These are phyloP conservation scores for Jaltomata sinuosa DNA, from an alignment of 257 asterid species.

Conservation along the genomic window DNA sequence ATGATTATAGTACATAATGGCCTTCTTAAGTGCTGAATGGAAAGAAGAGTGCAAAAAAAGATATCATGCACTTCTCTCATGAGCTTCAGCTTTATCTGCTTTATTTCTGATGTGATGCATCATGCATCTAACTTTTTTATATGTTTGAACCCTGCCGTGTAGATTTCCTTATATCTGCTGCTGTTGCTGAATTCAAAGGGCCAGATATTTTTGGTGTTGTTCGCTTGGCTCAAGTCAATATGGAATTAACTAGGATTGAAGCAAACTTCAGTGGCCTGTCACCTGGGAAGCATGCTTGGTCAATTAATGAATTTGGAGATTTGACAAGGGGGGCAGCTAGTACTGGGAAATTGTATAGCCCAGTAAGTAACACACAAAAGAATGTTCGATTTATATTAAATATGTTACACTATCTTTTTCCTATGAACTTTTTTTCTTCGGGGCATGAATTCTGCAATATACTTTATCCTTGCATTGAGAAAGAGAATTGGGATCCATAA, in stretches of 20 bases:
- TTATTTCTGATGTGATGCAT: not conserved
- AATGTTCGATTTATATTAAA: not conserved
- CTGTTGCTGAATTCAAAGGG: slow-evolving; percentile 91
- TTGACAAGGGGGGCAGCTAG: slow-evolving; percentile 80
- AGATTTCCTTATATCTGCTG: slow-evolving; percentile 86
- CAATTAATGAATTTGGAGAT: slow-evolving; percentile 86
- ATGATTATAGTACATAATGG: not conserved
- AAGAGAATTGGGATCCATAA: not conserved
- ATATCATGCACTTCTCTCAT: not conserved
- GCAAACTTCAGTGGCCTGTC: slow-evolving; percentile 86
- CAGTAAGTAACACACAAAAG: slow-evolving; percentile 21
- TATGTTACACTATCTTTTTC: not conserved
- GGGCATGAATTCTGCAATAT: not conserved
- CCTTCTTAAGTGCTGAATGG: not conserved
- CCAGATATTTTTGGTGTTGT: slow-evolving; percentile 76
- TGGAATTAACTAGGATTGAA: slow-evolving; percentile 80
- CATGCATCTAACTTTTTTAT: not conserved
- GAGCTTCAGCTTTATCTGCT: not conserved
- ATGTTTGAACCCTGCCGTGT: slow-evolving; percentile 11
- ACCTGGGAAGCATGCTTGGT: slow-evolving; percentile 86
- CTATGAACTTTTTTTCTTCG: not conserved
- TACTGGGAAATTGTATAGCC: slow-evolving; percentile 74
- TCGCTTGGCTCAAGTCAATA: slow-evolving; percentile 83
- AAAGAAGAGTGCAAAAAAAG: not conserved
- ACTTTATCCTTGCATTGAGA: not conserved